Conservation (phyloP, 768 basidiomycete species). For the Amanita rubescens region DNA sequence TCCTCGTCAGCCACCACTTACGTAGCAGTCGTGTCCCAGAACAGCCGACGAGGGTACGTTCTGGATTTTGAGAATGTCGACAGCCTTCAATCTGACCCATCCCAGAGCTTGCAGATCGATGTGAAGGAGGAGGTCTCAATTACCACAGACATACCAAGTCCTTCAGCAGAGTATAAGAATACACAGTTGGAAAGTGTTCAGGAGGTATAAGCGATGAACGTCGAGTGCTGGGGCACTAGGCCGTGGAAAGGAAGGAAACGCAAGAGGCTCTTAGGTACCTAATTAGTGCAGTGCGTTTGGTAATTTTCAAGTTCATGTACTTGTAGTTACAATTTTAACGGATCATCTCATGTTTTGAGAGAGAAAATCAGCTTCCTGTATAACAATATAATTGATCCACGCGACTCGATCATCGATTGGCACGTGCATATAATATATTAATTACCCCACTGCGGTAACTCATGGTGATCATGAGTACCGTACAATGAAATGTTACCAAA, state of each 20-base stretch:
- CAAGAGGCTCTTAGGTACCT: neutral
- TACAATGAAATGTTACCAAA: too few relatives aligned
- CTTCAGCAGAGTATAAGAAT: neutral
- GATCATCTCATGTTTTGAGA: neutral
- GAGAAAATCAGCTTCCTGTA: too few relatives aligned
- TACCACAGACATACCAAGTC: slow-evolving; percentile 16
- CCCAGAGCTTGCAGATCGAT: slow-evolving; percentile 25
- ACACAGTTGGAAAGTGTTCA: neutral
- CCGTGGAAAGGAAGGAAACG: too few relatives aligned
- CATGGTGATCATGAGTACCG: too few relatives aligned
- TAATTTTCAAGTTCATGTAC: neutral
- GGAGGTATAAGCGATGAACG: neutral
- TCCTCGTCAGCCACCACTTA: slow-evolving; percentile 18
- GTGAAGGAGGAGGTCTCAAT: slow-evolving; percentile 26
- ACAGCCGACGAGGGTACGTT: slow-evolving; percentile 5
- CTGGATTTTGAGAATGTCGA: neutral
- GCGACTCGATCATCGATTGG: too few relatives aligned
- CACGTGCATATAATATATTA: too few relatives aligned
- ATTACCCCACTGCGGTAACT: too few relatives aligned
- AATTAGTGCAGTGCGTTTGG: neutral
- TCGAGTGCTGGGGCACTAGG: neutral
- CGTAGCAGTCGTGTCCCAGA: slow-evolving; percentile 2
- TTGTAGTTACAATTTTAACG: neutral
- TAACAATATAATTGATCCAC: too few relatives aligned
- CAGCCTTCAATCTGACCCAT: neutral